phyloP scores from a whole-genome alignment of 495 filamentous ascomycete species.

The Margaritispora aquatica region DNA sequence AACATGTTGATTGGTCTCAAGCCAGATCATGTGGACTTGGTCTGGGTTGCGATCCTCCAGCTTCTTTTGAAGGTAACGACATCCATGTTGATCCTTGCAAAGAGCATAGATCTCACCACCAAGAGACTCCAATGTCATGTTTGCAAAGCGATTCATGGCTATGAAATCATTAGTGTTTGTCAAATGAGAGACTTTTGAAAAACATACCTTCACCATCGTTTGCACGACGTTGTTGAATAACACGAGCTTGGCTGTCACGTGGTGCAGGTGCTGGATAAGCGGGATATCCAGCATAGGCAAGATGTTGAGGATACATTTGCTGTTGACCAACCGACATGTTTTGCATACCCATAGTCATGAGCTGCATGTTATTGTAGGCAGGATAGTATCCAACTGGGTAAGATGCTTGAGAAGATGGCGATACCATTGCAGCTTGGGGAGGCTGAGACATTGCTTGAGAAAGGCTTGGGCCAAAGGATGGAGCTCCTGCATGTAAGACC shows the following conservation, averaged over 20 bases:
- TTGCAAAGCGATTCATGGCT: slow-evolving; percentile 66
- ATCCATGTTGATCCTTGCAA: slow-evolving; percentile 97
- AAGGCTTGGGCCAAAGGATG: slow-evolving; percentile 55
- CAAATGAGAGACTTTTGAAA: not conserved
- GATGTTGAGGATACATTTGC: slow-evolving; percentile 43
- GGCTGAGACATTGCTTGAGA: slow-evolving; percentile 31
- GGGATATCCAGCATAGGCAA: slow-evolving; percentile 36
- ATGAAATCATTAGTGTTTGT: slow-evolving; percentile 2
- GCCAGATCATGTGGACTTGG: slow-evolving; percentile 85
- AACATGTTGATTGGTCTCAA: slow-evolving; percentile 84
- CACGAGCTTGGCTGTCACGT: slow-evolving; percentile 62
- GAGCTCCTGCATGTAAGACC: slow-evolving; percentile 69
- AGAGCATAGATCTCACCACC: slow-evolving; percentile 74
- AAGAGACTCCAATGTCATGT: slow-evolving; percentile 70
- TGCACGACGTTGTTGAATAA: slow-evolving; percentile 61
- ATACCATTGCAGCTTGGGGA: slow-evolving; percentile 30
- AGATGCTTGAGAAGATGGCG: slow-evolving; percentile 23
- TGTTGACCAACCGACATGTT: slow-evolving; percentile 47
- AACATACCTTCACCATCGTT: slow-evolving; percentile 55
- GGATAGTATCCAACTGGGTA: slow-evolving; percentile 38
- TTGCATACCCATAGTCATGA: slow-evolving; percentile 54
- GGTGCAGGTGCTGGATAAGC: slow-evolving; percentile 35
- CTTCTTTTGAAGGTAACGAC: slow-evolving; percentile 91
- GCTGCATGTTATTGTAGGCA: slow-evolving; percentile 40
- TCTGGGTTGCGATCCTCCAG: slow-evolving; percentile 83